Evolutionary conservation across 75 land plant genomes (phyloP).

Genomic region (Azolla pinnata): DNA sequence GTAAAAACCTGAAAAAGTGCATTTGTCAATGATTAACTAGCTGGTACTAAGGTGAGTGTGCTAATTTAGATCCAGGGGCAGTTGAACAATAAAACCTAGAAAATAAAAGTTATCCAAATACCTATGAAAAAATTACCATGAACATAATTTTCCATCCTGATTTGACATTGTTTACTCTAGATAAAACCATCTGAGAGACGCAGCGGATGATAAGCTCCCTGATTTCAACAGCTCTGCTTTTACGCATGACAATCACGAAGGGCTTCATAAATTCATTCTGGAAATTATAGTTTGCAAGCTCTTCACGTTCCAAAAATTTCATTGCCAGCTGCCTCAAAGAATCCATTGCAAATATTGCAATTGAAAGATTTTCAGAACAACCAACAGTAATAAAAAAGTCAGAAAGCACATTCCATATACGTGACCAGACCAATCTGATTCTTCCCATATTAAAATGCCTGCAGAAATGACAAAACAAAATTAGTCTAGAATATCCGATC

Average conservation of each 20-base stretch:
- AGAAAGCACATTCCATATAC: conserved; percentile 87
- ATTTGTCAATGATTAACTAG: no score
- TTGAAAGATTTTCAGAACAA: conserved; percentile 89
- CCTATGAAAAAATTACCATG: conserved; percentile 64
- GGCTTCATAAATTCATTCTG: conserved; percentile 99
- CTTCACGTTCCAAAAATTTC: conserved; percentile 96
- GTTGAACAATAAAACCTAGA: no score
- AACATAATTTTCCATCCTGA: conserved; percentile 99
- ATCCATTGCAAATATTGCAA: conserved; percentile 99
- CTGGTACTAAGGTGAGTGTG: no score
- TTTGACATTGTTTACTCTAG: conserved; percentile 91
- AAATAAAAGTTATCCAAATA: no score
- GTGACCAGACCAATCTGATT: conserved; percentile 95
- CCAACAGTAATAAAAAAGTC: conserved; percentile 89
- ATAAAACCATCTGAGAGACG: conserved; percentile 97
- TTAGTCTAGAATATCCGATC: not conserved
- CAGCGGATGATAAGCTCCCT: conserved; percentile 94
- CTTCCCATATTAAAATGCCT: conserved; percentile 99
- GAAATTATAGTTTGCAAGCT: conserved; percentile 93
- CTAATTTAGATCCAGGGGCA: no score
- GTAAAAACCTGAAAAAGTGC: conserved; percentile 92
- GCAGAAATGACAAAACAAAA: conserved; percentile 18
- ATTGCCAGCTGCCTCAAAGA: conserved; percentile 94
- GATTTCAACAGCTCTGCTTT: conserved; percentile 92
- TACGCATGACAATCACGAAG: conserved; percentile 99